Conservation (phyloP, 768 basidiomycete species). For the Lyophyllum decastes region DNA sequence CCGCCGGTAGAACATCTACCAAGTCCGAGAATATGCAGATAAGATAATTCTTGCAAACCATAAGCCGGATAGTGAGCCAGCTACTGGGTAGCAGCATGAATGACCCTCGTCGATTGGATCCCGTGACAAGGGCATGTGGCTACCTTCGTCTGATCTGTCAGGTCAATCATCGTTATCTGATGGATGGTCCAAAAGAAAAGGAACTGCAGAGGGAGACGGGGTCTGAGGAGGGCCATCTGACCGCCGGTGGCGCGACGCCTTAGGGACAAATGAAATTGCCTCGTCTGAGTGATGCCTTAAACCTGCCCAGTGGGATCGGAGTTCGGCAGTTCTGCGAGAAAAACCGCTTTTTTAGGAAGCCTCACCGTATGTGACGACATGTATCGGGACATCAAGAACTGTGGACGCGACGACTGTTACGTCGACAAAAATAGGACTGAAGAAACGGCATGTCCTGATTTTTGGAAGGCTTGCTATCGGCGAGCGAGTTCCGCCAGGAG, state of each 20-base stretch:
- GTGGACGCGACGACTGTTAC: not conserved
- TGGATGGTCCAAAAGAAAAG: conserved; percentile 7
- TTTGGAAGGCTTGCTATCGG: not conserved
- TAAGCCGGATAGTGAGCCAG: too few relatives aligned
- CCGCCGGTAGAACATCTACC: not conserved
- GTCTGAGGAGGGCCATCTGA: not conserved
- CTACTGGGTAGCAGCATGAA: too few relatives aligned
- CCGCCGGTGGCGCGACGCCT: conserved; percentile 8
- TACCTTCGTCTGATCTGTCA: conserved; percentile 4
- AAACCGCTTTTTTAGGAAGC: not conserved
- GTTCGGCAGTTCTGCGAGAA: not conserved
- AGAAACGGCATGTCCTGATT: not conserved
- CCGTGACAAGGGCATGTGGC: conserved; percentile 12
- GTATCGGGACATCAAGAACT: not conserved
- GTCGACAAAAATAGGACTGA: not conserved
- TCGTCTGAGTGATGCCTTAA: not conserved
- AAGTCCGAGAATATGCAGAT: not conserved
- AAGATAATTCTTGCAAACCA: too few relatives aligned
- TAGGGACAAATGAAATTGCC: not conserved
- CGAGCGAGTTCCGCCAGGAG: not conserved
- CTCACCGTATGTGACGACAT: not conserved
- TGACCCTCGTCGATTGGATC: conserved; percentile 3
- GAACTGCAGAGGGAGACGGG: not conserved
- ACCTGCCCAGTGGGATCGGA: not conserved
- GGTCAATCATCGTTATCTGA: conserved; percentile 14